phyloP scores from a whole-genome alignment of 2,329 filamentous ascomycete species.

The Chalaropsis thielavioides region DNA sequence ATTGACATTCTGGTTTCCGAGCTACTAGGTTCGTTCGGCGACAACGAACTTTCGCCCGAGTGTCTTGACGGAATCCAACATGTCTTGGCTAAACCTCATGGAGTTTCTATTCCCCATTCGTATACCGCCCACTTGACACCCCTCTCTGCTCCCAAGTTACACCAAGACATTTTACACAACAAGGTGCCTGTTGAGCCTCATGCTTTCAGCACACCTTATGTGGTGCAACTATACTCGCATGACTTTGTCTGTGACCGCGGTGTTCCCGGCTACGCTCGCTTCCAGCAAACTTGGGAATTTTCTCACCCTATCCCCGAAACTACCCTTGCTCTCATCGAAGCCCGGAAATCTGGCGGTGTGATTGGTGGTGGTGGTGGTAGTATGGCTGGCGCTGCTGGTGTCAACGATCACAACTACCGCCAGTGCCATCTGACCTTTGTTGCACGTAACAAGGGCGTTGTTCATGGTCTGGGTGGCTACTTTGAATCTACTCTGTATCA shows the following conservation, averaged over 20 bases:
- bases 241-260: conserved; percentile 61
- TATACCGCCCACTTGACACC: conserved; percentile 94
- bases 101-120: conserved; percentile 83
- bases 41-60: conserved; percentile 94
- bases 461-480: conserved; percentile 84
- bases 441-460: conserved; percentile 62
- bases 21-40: conserved; percentile 84
- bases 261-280: conserved; percentile 43
- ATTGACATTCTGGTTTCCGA: conserved; percentile 93
- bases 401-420: conserved; percentile 85
- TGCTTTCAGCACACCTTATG: conserved; percentile 83
- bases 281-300: conserved; percentile 71
- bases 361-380: conserved; percentile 55
- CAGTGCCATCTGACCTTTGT: conserved; percentile 65
- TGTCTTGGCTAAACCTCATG: conserved; percentile 61
- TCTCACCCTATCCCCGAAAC: conserved; percentile 53
- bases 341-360: conserved; percentile 48
- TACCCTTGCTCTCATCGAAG: conserved; percentile 40
- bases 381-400: conserved; percentile 60
- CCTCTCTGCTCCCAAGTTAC: conserved; percentile 71
- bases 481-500: conserved; percentile 92
- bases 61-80: conserved; percentile 92
- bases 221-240: conserved; percentile 79
- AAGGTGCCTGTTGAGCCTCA: conserved; percentile 47
- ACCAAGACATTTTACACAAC: conserved; percentile 56